Evolutionary conservation across 768 basidiomycete species (phyloP), one percentile per base, ranked within the genome.

Genomic region (Jaapia argillacea): DNA sequence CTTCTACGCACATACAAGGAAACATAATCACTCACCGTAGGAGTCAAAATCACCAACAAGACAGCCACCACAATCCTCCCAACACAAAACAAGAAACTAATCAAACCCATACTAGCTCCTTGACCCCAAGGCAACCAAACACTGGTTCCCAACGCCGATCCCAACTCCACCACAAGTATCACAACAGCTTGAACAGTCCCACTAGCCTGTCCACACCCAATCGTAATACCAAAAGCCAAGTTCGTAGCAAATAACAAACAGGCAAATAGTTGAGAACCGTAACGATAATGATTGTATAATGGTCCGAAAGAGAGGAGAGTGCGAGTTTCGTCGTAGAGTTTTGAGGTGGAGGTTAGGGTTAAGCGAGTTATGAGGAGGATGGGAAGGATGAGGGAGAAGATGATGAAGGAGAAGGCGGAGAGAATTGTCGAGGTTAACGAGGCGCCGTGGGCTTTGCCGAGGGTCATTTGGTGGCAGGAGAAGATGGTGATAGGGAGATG

Each of bases 111-210:
- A 48, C 90, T 87, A 2, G 94, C 91, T 1, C 94, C 91, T 42
- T 85, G 85, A 24, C 89, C 90, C 94, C 94, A 99, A 14, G 93
- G 93, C 46, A 96, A 73, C 90, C 90, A 96, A 24, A 94, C 69
- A 48, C 87, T 92, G 24, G 93, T 96, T 22, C 87, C 77, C 45
- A 98, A 67, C 4, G 92, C 88, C 36, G 85, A 81, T 18, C 71
- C 71, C 13, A 99, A 84, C 59, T 99, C 96, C 16, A 90, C 75
- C 24, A 96, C 73, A 22, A 98, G 71, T 49, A 99, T 80, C 43
- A 97, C 71, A 50, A 94, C 80, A 3, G 91, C 85, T 58, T 98
- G 96, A 3, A 87, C 81, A 0, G 90, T 93, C 3, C 93, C 94
- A 48, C 85, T 87, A 47, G 71, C 70, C 65, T 97, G 94, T 7